Evolutionary conservation across 805 yeast genomes (phyloP), one percentile per base, ranked within the genome.

Genomic region (Yarrowia osloensis): DNA sequence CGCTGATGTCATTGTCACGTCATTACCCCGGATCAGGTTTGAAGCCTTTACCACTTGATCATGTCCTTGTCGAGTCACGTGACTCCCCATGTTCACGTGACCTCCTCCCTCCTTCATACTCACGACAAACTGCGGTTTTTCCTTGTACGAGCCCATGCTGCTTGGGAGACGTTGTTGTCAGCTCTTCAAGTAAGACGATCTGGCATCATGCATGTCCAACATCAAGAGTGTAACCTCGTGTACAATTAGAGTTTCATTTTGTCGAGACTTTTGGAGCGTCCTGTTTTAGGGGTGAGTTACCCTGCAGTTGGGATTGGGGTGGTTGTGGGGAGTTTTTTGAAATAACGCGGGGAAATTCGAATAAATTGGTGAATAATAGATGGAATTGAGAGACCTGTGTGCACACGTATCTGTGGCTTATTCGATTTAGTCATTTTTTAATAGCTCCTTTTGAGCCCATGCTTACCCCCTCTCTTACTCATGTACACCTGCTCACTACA

Each of bases 41-140:
- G n/a, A n/a, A n/a, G n/a, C n/a, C n/a, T n/a, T n/a, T n/a, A n/a
- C n/a, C n/a, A n/a, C n/a, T n/a, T n/a, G n/a, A n/a, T n/a, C n/a
- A n/a, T n/a, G n/a, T n/a, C n/a, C n/a, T n/a, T n/a, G n/a, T 40
- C 46, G 17, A 2, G 39, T 13, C 39, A 35, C 35, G n/a, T 15
- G 39, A 35, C 39, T 17, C 4, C 19, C 8, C 35, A 31, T 21
- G 24, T 40, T 26, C 35, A 49, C 37, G 37, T 49, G 24, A 52
- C 21, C 13, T 22, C 57, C n/a, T 15, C 13, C 42, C 11, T 22
- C 19, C 15, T 9, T 7, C 31, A 31, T 54, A 57, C 63, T 57
- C 63, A 57, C 63, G 13, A 57, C 49, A 31, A 50, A 24, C 62
- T 65, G 26, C 15, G 49, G n/a, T 28, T 67, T 22, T 50, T 65